Evolutionary conservation across 73 alveolate genomes (phyloP).

Genomic region (Tetrahymena thermophila): DNA sequence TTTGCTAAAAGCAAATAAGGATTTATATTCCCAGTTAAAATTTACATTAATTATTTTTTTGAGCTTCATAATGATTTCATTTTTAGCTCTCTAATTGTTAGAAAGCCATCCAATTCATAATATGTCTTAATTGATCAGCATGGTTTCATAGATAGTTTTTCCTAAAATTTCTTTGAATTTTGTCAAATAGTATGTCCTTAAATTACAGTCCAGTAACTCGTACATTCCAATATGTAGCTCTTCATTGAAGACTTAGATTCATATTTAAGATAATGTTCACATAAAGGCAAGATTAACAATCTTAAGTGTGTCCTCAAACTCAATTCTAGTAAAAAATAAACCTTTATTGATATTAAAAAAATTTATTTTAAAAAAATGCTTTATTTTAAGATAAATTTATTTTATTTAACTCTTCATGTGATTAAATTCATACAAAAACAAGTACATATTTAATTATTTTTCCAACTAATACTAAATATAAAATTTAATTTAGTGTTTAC

Average conservation of each 20-base stretch:
- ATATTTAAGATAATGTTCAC: neutral
- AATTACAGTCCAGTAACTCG: neutral
- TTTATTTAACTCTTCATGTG: no score
- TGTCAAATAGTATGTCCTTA: neutral
- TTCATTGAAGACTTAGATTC: neutral
- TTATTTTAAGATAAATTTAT: no score
- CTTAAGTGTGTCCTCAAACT: neutral
- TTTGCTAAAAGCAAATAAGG: neutral
- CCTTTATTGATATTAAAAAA: no score
- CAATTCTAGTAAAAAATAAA: neutral
- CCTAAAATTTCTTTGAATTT: neutral
- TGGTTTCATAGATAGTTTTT: neutral
- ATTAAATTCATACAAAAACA: no score
- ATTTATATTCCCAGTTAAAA: neutral
- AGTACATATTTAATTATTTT: no score
- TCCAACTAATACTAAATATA: no score
- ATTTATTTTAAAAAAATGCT: no score
- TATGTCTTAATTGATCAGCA: neutral
- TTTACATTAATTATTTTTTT: neutral
- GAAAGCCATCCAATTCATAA: neutral
- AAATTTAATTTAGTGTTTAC: no score
- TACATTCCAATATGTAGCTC: neutral
- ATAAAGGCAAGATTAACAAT: neutral
- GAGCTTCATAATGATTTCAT: neutral
- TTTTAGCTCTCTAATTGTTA: neutral